These are phyloP conservation scores for Aureobasidium sp. DNA, from an alignment of 2,329 filamentous ascomycete species.

Conservation along the genomic window DNA sequence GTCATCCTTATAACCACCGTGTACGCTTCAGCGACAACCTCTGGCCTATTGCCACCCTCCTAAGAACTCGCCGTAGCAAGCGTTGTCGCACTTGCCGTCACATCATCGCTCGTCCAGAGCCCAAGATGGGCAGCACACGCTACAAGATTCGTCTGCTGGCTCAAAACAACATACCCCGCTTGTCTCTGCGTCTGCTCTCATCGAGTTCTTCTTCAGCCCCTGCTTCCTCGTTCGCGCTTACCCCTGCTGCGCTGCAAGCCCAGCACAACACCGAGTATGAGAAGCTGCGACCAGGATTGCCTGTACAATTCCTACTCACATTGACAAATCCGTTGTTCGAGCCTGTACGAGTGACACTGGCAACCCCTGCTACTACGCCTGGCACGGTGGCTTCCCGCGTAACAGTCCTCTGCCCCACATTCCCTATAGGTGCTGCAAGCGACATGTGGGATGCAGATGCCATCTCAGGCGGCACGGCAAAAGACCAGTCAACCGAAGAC, in stretches of 20 bases:
- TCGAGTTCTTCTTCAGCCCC: conserved; percentile 44
- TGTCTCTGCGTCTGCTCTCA: conserved; percentile 61
- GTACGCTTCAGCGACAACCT: conserved; percentile 65
- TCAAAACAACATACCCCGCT: conserved; percentile 72
- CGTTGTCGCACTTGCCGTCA: conserved; percentile 88
- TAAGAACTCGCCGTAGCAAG: conserved; percentile 89
- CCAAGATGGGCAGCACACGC: conserved; percentile 78
- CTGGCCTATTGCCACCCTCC: conserved; percentile 71
- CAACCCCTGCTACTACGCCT: conserved; percentile 72
- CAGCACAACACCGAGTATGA: conserved; percentile 25
- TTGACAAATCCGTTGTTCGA: conserved; percentile 95
- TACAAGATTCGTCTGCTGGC: conserved; percentile 92
- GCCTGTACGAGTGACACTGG: conserved; percentile 75
- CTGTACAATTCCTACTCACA: conserved; percentile 76
- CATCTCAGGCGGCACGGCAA: conserved; percentile 29
- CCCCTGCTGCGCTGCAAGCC: conserved; percentile 22
- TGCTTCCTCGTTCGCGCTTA: conserved; percentile 44
- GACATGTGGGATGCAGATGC: conserved; percentile 66
- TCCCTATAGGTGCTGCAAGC: conserved; percentile 91
- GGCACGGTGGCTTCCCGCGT: conserved; percentile 71
- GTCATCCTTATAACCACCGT: conserved; percentile 39
- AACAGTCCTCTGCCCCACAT: conserved; percentile 88
- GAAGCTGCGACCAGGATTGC: conserved; percentile 37
- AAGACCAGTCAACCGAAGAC: conserved; percentile 33
- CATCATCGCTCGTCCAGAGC: conserved; percentile 90